Evolutionary conservation across 108 stramenopile genomes (phyloP).

Genomic region (Cyclostephanos invisitatus): DNA sequence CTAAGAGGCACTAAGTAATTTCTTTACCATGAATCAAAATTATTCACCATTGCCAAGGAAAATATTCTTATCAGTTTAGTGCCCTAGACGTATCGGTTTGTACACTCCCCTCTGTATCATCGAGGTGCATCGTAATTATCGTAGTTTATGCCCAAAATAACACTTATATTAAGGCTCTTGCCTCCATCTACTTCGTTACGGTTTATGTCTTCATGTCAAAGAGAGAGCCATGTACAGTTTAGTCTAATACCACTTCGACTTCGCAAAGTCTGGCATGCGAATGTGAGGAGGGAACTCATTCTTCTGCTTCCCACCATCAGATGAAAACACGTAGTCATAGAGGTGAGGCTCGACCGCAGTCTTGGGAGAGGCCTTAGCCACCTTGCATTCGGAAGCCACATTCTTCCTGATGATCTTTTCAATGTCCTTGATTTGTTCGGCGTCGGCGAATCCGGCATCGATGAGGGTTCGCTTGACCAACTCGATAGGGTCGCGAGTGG

Average conservation of each 20-base stretch:
- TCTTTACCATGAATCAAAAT: background rate
- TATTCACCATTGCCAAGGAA: background rate
- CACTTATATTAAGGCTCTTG: background rate
- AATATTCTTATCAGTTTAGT: background rate
- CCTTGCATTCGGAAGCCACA: constrained; percentile 84
- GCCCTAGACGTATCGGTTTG: background rate
- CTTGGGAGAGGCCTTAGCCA: constrained; percentile 83
- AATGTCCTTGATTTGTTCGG: constrained; percentile 94
- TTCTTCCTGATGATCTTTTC: constrained; percentile 96
- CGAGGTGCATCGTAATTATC: too few species aligned
- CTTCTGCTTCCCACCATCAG: constrained; percentile 53
- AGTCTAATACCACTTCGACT: constrained; percentile 52
- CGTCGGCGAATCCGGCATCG: constrained; percentile 86
- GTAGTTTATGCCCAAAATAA: too few species aligned
- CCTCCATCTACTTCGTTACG: background rate
- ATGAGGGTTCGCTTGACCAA: constrained; percentile 93
- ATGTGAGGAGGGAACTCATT: constrained; percentile 76
- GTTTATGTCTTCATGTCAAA: background rate
- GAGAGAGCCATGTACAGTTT: background rate
- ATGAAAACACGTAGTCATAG: constrained; percentile 67
- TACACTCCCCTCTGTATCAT: too few species aligned
- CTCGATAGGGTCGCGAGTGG: constrained; percentile 97
- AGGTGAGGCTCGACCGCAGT: constrained; percentile 54
- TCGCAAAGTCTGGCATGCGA: constrained; percentile 88
- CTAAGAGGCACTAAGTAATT: too few species aligned